Evolutionary conservation across 2,329 filamentous ascomycete species (phyloP).

Genomic region (Fusarium abutilonis): DNA sequence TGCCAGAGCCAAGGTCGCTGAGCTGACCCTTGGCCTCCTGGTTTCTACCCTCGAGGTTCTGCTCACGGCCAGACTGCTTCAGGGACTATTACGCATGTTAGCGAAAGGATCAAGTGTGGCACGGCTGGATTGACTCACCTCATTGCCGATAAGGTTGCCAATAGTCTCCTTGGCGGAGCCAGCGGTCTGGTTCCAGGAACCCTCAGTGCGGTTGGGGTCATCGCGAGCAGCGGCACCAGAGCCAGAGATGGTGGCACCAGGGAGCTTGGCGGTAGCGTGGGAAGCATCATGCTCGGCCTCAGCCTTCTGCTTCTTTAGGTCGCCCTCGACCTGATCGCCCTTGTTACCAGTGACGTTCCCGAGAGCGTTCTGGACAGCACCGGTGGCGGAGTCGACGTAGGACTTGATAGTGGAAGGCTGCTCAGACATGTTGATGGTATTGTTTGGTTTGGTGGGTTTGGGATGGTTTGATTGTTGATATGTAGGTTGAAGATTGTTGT

Average conservation of each 20-base stretch:
- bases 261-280: slow-evolving; percentile 78
- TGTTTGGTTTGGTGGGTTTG: slow-evolving; percentile 14
- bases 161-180: slow-evolving; percentile 85
- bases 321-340: slow-evolving; percentile 71
- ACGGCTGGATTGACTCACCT: slow-evolving; percentile 57
- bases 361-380: slow-evolving; percentile 75
- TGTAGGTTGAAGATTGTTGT: slow-evolving; percentile 12
- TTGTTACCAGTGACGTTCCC: slow-evolving; percentile 78
- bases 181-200: slow-evolving; percentile 89
- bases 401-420: slow-evolving; percentile 80
- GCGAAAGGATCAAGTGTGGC: background rate
- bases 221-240: slow-evolving; percentile 77
- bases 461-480: background rate
- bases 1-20: slow-evolving; percentile 74
- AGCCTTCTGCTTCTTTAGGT: slow-evolving; percentile 72
- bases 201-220: slow-evolving; percentile 74
- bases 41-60: slow-evolving; percentile 82
- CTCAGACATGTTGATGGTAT: slow-evolving; percentile 44
- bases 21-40: slow-evolving; percentile 87
- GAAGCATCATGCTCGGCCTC: slow-evolving; percentile 76
- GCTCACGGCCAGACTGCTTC: slow-evolving; percentile 77
- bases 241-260: slow-evolving; percentile 74
- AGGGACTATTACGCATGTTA: slow-evolving; percentile 59
- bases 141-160: slow-evolving; percentile 78
- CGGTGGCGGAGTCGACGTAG: slow-evolving; percentile 76